Evolutionary conservation across 1,284 basidiomycete genomes (phyloP).

Genomic region (Leucoagaricus sp.): DNA sequence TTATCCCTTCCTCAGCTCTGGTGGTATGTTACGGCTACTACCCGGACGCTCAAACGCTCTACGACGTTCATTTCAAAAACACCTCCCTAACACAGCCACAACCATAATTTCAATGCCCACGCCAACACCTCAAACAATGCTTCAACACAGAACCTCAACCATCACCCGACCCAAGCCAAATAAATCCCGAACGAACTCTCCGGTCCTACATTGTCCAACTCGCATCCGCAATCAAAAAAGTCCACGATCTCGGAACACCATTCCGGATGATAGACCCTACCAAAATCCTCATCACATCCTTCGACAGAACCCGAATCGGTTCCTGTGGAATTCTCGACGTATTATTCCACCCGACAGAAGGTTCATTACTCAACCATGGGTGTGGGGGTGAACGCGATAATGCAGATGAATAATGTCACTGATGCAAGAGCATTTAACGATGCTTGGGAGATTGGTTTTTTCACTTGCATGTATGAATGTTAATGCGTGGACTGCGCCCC

Average conservation of each 20-base stretch:
- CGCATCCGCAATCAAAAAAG: constrained; percentile 82
- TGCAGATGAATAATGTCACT: constrained; percentile 60
- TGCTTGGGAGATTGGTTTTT: constrained; percentile 87
- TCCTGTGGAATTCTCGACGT: constrained; percentile 88
- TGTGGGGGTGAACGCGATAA: constrained; percentile 52
- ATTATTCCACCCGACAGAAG: constrained; percentile 61
- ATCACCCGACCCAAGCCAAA: constrained; percentile 16
- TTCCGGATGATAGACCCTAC: constrained; percentile 85
- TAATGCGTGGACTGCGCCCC: constrained; percentile 57
- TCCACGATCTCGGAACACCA: constrained; percentile 84
- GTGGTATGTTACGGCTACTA: constrained; percentile 94
- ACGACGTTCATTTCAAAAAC: constrained; percentile 62
- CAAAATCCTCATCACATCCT: constrained; percentile 80
- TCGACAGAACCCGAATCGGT: constrained; percentile 59
- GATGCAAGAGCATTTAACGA: constrained; percentile 88
- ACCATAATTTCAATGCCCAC: not conserved
- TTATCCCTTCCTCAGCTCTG: constrained; percentile 61
- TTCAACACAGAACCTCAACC: too few species aligned
- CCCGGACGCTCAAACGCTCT: constrained; percentile 83
- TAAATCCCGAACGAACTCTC: constrained; percentile 77
- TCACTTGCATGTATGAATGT: constrained; percentile 75
- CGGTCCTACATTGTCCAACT: constrained; percentile 97
- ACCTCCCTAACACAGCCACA: not conserved
- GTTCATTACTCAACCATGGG: too few species aligned
- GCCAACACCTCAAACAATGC: not conserved